Evolutionary conservation across 2,329 filamentous ascomycete species (phyloP).

Genomic region (Penicillium corylophilum): DNA sequence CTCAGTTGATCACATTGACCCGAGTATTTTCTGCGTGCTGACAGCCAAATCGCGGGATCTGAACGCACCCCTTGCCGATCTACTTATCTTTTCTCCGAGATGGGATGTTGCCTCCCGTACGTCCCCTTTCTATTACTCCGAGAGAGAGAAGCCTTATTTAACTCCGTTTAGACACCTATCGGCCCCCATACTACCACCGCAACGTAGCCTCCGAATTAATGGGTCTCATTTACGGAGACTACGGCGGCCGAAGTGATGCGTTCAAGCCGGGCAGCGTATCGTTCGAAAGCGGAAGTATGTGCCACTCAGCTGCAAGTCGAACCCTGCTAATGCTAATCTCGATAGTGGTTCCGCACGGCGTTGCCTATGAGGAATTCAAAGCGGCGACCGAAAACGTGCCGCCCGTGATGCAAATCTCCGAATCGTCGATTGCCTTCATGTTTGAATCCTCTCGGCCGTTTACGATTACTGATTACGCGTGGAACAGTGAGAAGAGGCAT

Average conservation of each 20-base stretch:
- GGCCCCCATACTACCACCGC: constrained; percentile 45
- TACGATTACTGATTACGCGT: constrained; percentile 38
- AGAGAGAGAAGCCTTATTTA: not conserved
- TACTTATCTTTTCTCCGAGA: constrained; percentile 42
- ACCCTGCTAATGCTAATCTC: constrained; percentile 7
- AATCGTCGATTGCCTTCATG: constrained; percentile 37
- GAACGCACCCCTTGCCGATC: constrained; percentile 36
- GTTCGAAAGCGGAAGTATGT: constrained; percentile 37
- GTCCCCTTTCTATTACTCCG: not conserved
- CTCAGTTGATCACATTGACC: constrained; percentile 43
- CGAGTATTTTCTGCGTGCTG: constrained; percentile 42
- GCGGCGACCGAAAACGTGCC: constrained; percentile 28
- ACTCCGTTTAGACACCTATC: constrained; percentile 35
- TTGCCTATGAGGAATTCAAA: constrained; percentile 37
- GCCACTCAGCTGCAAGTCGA: not conserved
- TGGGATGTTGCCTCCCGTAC: constrained; percentile 42
- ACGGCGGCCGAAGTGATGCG: constrained; percentile 35
- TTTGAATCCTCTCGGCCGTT: constrained; percentile 37
- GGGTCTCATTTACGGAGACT: constrained; percentile 38
- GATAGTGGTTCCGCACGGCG: constrained; percentile 37
- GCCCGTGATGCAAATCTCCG: constrained; percentile 32
- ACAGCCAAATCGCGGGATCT: constrained; percentile 41
- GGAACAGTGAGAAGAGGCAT: constrained; percentile 41
- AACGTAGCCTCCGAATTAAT: constrained; percentile 42
- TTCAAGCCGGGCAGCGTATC: constrained; percentile 37